Evolutionary conservation across 768 basidiomycete genomes (phyloP).

Genomic region (Mycena maculata): DNA sequence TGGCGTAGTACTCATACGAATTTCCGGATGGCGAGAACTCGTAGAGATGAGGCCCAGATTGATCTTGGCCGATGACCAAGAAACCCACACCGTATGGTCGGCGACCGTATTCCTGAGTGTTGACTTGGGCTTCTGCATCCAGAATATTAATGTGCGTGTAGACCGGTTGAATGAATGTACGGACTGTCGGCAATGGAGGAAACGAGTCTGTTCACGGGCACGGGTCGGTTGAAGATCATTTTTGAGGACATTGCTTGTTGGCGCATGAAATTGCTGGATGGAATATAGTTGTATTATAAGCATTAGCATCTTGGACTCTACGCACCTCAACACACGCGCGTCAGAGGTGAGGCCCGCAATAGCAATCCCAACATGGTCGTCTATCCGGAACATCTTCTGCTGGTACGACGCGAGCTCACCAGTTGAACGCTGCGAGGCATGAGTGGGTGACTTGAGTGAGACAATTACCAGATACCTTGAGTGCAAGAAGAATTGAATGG

Average conservation of each 20-base stretch:
- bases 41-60: conserved; percentile 96
- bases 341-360: conserved; percentile 99
- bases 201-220: conserved; percentile 94
- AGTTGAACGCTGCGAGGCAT: conserved; percentile 81
- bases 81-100: conserved; percentile 99
- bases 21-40: conserved; percentile 98
- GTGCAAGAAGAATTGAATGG: conserved; percentile 89
- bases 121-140: conserved; percentile 94
- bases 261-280: conserved; percentile 94
- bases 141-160: background rate
- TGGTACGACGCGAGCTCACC: conserved; percentile 99
- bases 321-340: conserved; percentile 94
- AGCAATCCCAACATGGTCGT: conserved; percentile 99
- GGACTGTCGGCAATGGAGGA: conserved; percentile 94
- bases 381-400: conserved; percentile 99
- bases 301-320: conserved; percentile 7
- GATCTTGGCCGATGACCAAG: conserved; percentile 95
- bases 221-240: conserved; percentile 95
- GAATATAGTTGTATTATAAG: background rate
- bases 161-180: conserved; percentile 45
- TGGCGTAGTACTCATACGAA: conserved; percentile 97
- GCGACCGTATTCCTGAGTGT: conserved; percentile 98
- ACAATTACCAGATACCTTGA: conserved; percentile 73
- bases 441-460: conserved; percentile 17
- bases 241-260: conserved; percentile 96